Conservation (phyloP, 2,329 filamentous ascomycete species). For the Xylaria sp. region DNA sequence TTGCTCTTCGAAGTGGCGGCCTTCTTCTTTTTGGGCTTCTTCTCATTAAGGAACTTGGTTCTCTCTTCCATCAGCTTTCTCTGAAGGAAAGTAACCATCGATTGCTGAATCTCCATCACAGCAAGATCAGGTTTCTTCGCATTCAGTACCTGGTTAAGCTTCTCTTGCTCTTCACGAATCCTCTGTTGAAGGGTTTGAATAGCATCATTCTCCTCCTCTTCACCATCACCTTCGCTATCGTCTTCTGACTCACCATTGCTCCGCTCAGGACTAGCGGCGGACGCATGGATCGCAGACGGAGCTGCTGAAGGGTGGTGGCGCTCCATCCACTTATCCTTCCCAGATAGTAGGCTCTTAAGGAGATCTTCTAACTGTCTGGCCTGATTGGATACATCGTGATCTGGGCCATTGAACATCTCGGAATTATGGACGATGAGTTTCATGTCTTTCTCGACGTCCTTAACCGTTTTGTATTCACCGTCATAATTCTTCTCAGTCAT, state of each 20-base stretch:
- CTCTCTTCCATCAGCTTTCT: conserved; percentile 80
- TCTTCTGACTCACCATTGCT: conserved; percentile 79
- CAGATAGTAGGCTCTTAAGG: conserved; percentile 79
- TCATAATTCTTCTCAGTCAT: conserved; percentile 79
- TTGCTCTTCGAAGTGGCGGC: conserved; percentile 72
- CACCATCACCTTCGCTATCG: conserved; percentile 72
- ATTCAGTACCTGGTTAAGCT: conserved; percentile 65
- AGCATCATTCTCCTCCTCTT: conserved; percentile 57
- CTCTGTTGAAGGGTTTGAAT: conserved; percentile 66
- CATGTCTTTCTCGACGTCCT: conserved; percentile 88
- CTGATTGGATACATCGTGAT: conserved; percentile 77
- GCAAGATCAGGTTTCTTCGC: conserved; percentile 63
- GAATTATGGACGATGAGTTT: conserved; percentile 89
- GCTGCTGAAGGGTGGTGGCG: conserved; percentile 70
- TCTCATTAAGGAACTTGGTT: conserved; percentile 67
- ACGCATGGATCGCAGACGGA: conserved; percentile 58
- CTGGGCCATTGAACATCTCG: conserved; percentile 84
- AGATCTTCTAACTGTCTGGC: conserved; percentile 79
- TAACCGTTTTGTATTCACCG: conserved; percentile 82
- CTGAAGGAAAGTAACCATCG: conserved; percentile 73
- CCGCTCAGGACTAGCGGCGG: conserved; percentile 71
- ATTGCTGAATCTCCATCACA: conserved; percentile 67
- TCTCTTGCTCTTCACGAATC: conserved; percentile 66
- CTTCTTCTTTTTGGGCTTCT: conserved; percentile 91
- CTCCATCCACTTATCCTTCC: conserved; percentile 84